phyloP scores from a whole-genome alignment of 805 yeast genomes.

The Myxozyma neotropica region DNA sequence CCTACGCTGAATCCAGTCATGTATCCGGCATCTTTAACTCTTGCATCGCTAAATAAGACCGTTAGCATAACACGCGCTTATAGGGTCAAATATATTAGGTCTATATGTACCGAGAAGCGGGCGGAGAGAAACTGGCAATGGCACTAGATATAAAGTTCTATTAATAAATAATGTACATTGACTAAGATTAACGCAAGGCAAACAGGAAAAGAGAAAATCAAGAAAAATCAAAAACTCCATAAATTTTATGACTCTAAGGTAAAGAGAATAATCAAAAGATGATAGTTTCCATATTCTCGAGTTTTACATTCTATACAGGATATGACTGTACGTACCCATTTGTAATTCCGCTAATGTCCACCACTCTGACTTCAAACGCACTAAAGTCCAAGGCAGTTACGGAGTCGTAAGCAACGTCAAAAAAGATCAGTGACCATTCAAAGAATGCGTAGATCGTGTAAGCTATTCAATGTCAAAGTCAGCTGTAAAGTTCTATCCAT shows the following conservation, averaged over 20 bases:
- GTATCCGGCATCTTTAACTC: slow-evolving; percentile 12
- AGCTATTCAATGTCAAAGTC: slow-evolving; percentile 48
- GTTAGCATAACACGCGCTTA: background rate
- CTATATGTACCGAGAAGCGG: slow-evolving; percentile 2
- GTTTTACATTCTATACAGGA: slow-evolving; percentile 12
- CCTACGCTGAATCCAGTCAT: slow-evolving; percentile 28
- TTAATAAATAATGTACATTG: slow-evolving; percentile 9
- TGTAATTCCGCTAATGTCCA: slow-evolving; percentile 40
- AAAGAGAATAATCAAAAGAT: background rate
- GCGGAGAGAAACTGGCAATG: slow-evolving; percentile 1
- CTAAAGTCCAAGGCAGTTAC: slow-evolving; percentile 73
- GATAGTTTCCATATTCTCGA: background rate
- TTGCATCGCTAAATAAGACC: background rate
- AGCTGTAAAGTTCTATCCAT: background rate
- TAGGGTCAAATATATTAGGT: background rate
- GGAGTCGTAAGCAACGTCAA: slow-evolving; percentile 84
- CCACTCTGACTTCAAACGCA: slow-evolving; percentile 54
- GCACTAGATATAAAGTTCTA: slow-evolving; percentile 9
- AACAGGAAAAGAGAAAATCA: background rate
- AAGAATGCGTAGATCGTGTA: slow-evolving; percentile 92
- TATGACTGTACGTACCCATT: slow-evolving; percentile 34
- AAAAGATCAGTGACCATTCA: slow-evolving; percentile 86
- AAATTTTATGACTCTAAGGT: background rate
- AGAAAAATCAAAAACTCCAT: background rate
- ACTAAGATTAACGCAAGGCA: background rate